Conservation (phyloP, 1,139 yeast species). For the Lodderomyces theae region DNA sequence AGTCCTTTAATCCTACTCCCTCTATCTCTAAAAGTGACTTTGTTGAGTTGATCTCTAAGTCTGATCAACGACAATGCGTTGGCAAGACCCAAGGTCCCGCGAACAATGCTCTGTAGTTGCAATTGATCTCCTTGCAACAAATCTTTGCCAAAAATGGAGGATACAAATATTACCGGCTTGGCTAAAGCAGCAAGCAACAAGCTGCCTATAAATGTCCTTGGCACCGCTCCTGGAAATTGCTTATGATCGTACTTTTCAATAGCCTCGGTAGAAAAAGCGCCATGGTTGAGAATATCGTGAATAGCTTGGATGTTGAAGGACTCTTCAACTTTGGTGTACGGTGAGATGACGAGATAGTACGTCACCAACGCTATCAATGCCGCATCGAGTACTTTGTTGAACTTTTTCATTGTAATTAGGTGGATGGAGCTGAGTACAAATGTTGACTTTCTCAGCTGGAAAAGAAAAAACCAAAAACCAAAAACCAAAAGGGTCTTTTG, state of each 20-base stretch:
- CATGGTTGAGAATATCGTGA: constrained; percentile 73
- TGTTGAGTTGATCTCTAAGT: constrained; percentile 26
- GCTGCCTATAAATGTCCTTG: constrained; percentile 83
- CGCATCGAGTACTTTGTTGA: constrained; percentile 24
- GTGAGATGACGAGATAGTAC: constrained; percentile 55
- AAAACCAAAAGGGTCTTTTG: no score
- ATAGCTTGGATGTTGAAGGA: constrained; percentile 89
- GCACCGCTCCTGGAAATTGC: constrained; percentile 85
- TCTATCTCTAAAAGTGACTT: constrained; percentile 24
- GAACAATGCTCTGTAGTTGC: constrained; percentile 46
- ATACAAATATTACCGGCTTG: constrained; percentile 27
- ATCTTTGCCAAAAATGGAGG: constrained; percentile 16
- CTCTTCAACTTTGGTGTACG: constrained; percentile 92
- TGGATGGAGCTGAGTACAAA: no score
- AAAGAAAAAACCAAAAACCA: no score
- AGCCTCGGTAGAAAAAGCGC: constrained; percentile 41
- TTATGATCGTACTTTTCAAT: constrained; percentile 62
- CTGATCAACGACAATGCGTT: constrained; percentile 36
- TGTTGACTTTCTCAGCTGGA: no score
- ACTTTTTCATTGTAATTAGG: constrained; percentile 16
- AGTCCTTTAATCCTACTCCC: constrained; percentile 21
- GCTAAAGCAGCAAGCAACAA: constrained; percentile 45
- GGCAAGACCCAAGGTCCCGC: constrained; percentile 53
- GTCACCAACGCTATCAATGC: constrained; percentile 30
- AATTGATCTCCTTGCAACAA: constrained; percentile 25